These are phyloP conservation scores for Steccherinum ochraceum DNA, from an alignment of 768 basidiomycete genomes.

Conservation along the genomic window DNA sequence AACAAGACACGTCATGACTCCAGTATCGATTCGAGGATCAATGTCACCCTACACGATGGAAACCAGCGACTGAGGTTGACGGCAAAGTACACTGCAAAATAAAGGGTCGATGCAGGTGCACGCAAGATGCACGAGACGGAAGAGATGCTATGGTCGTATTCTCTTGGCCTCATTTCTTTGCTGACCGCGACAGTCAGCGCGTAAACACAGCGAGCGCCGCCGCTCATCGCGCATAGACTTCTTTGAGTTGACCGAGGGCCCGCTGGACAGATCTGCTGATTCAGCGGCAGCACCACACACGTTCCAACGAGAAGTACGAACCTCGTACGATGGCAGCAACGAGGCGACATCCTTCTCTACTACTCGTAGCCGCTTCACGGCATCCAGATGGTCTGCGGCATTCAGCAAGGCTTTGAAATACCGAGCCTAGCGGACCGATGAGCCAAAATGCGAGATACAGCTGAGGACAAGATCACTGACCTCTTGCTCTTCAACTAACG, in stretches of 20 bases:
- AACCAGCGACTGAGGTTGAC: too few species aligned
- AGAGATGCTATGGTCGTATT: too few species aligned
- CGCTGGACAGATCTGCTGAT: constrained; percentile 12
- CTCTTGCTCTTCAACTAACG: constrained; percentile 92
- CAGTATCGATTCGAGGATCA: too few species aligned
- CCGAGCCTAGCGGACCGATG: constrained; percentile 48
- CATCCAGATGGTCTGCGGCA: constrained; percentile 60
- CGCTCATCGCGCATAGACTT: constrained; percentile 7
- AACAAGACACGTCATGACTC: too few species aligned
- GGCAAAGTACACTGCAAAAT: too few species aligned
- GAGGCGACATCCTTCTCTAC: constrained; percentile 52
- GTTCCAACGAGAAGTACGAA: constrained; percentile 23
- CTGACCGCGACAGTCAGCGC: too few species aligned
- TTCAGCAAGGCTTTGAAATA: constrained; percentile 84
- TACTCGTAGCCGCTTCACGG: constrained; percentile 64
- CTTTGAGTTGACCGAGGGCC: constrained; percentile 23
- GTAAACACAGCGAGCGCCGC: too few species aligned
- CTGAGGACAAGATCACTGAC: constrained; percentile 28
- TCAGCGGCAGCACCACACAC: neutral
- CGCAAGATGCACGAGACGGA: too few species aligned
- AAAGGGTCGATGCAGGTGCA: too few species aligned
- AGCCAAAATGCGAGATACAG: neutral
- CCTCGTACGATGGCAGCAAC: constrained; percentile 63
- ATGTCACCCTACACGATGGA: too few species aligned
- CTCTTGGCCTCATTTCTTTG: too few species aligned